Conservation (phyloP, 805 yeast species). For the Candida tallmaniae region DNA sequence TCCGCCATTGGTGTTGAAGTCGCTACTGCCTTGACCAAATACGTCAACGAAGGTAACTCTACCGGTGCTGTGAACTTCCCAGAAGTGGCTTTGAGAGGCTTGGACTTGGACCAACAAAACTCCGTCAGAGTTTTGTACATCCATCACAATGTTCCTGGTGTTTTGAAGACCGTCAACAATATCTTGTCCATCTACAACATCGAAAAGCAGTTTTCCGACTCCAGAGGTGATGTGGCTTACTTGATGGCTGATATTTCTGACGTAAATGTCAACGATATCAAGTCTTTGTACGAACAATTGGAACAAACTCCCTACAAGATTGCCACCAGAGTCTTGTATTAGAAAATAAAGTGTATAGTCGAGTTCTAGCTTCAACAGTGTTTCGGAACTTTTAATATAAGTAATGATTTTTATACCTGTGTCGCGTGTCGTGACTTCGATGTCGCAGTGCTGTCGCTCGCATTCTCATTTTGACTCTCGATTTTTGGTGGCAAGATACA, state of each 20-base stretch:
- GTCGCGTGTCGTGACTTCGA: background rate
- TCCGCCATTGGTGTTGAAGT: constrained; percentile 97
- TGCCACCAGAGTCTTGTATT: constrained; percentile 85
- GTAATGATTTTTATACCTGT: background rate
- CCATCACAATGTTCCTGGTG: constrained; percentile 99
- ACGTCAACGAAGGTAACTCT: constrained; percentile 94
- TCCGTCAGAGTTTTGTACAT: constrained; percentile 91
- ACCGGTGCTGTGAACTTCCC: constrained; percentile 98
- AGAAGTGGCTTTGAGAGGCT: constrained; percentile 86
- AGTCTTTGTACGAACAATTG: constrained; percentile 75
- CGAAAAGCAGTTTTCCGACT: constrained; percentile 97
- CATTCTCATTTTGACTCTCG: background rate
- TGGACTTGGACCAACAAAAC: constrained; percentile 81
- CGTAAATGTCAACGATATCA: constrained; percentile 78
- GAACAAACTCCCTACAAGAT: constrained; percentile 89
- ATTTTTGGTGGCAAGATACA: constrained; percentile 8
- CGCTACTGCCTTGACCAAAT: constrained; percentile 76
- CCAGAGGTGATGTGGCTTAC: constrained; percentile 93
- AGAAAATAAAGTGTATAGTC: background rate
- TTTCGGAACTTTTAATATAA: too few species aligned
- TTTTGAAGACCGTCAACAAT: constrained; percentile 93
- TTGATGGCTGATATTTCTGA: constrained; percentile 95
- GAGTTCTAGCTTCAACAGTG: background rate
- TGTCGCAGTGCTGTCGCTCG: background rate
- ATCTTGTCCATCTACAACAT: constrained; percentile 91